phyloP scores from a whole-genome alignment of 441 rosid species.

The Flueggea neowawraea region DNA sequence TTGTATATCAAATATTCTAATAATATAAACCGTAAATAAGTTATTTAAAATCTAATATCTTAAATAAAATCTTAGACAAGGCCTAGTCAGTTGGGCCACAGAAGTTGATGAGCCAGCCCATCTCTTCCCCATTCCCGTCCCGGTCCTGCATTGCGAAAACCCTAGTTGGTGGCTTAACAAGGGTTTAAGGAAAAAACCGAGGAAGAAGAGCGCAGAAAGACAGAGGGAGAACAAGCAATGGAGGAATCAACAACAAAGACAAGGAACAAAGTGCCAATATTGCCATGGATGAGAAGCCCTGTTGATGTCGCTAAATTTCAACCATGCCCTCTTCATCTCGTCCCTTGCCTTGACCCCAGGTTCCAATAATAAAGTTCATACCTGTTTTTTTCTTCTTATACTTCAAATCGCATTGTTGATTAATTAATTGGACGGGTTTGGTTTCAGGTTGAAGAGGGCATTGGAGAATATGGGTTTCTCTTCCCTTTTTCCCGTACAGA shows the following conservation, averaged over 20 bases:
- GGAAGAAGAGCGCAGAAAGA: neutral
- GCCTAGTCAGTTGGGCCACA: too few species aligned
- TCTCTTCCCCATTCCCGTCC: too few species aligned
- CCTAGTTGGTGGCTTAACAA: too few species aligned
- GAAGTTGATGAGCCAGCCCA: too few species aligned
- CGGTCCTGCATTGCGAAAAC: too few species aligned
- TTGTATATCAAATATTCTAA: too few species aligned
- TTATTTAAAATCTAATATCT: too few species aligned
- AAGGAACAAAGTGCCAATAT: conserved; percentile 38
- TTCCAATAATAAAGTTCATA: conserved; percentile 11
- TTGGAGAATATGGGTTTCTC: conserved; percentile 60
- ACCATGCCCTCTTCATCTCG: conserved; percentile 49
- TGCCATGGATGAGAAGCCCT: conserved; percentile 97
- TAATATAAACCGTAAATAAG: too few species aligned
- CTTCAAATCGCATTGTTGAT: neutral
- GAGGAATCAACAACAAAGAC: conserved; percentile 21
- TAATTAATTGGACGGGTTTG: neutral
- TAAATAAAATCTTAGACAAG: too few species aligned
- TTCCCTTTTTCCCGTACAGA: conserved; percentile 80
- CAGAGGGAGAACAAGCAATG: conserved; percentile 9
- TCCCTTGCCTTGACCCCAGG: conserved; percentile 85
- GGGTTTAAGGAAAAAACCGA: too few species aligned
- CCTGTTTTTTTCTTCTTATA: neutral
- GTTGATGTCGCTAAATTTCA: conserved; percentile 50
- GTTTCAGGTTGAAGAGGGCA: conserved; percentile 57